These are phyloP conservation scores for Trametes versicolor DNA, from an alignment of 1,284 basidiomycete species.

Conservation along the genomic window DNA sequence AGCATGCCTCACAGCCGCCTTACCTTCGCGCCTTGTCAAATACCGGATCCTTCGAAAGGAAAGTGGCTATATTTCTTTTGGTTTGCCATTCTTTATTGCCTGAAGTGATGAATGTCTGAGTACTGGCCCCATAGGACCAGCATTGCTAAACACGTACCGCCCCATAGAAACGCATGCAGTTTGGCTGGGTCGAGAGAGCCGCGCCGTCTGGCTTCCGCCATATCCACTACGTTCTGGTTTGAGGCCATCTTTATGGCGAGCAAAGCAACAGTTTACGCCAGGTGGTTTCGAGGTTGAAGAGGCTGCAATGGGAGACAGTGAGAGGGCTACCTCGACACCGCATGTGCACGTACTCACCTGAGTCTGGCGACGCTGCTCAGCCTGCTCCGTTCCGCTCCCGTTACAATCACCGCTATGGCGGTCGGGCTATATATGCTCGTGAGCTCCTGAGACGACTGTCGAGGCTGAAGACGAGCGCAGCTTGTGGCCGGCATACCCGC, in stretches of 20 bases:
- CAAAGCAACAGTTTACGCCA: background rate
- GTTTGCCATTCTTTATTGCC: slow-evolving; percentile 60
- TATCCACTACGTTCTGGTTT: slow-evolving; percentile 26
- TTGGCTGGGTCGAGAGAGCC: slow-evolving; percentile 11
- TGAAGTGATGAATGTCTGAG: slow-evolving; percentile 37
- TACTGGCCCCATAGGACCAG: too few relatives aligned
- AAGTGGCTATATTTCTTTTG: slow-evolving; percentile 55
- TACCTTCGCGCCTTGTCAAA: slow-evolving; percentile 74
- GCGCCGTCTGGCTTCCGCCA: slow-evolving; percentile 20
- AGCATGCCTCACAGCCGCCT: slow-evolving; percentile 7
- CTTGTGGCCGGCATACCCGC: background rate
- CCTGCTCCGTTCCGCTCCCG: background rate
- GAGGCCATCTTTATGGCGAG: background rate
- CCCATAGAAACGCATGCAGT: slow-evolving; percentile 23
- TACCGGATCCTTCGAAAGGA: slow-evolving; percentile 64
- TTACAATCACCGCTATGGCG: background rate
- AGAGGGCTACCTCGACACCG: background rate
- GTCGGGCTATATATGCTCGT: slow-evolving; percentile 2
- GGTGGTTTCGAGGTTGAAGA: too few relatives aligned
- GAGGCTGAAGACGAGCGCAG: background rate
- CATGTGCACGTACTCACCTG: too few relatives aligned
- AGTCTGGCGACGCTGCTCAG: background rate
- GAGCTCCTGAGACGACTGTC: background rate
- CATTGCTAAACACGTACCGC: background rate
- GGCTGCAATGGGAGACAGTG: background rate